Conservation (phyloP, 1,284 basidiomycete genomes). For the Ganoderma sinense region DNA sequence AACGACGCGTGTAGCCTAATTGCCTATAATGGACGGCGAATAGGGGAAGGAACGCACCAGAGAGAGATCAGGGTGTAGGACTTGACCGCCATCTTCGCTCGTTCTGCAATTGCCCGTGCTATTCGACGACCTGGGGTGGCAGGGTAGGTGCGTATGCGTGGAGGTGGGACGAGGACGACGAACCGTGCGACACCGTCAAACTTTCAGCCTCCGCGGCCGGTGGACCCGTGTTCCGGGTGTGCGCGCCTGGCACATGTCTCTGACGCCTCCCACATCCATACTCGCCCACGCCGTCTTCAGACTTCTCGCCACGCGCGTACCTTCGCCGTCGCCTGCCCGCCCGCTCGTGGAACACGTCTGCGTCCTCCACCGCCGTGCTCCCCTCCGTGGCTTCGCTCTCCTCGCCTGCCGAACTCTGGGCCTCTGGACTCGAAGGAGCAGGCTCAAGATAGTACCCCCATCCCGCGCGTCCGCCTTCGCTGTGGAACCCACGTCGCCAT, state of each 20-base stretch:
- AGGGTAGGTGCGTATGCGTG: constrained; percentile 21
- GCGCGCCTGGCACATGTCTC: constrained; percentile 3
- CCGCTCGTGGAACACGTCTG: constrained; percentile 12
- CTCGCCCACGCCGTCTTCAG: background rate
- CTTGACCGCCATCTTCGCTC: constrained; percentile 35
- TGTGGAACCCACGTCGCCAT: constrained; percentile 30
- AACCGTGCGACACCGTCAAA: constrained; percentile 29
- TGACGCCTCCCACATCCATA: background rate
- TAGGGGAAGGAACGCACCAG: constrained; percentile 33
- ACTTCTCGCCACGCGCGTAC: background rate
- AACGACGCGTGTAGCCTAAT: background rate
- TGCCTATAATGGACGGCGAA: background rate
- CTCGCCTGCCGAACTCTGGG: constrained; percentile 15
- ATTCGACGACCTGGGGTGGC: constrained; percentile 26
- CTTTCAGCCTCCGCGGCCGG: background rate
- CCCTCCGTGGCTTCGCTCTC: constrained; percentile 8
- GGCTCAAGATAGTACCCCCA: constrained; percentile 32
- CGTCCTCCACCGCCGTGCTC: constrained; percentile 15
- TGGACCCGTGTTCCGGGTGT: background rate
- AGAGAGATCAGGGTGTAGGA: constrained; percentile 36
- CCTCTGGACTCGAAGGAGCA: constrained; percentile 9
- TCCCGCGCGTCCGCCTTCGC: constrained; percentile 17
- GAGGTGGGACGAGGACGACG: constrained; percentile 20
- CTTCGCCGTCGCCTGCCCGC: constrained; percentile 16
- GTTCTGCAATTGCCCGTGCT: constrained; percentile 12